phyloP scores from a whole-genome alignment of 805 yeast species.

The Candida qinlingensis region DNA sequence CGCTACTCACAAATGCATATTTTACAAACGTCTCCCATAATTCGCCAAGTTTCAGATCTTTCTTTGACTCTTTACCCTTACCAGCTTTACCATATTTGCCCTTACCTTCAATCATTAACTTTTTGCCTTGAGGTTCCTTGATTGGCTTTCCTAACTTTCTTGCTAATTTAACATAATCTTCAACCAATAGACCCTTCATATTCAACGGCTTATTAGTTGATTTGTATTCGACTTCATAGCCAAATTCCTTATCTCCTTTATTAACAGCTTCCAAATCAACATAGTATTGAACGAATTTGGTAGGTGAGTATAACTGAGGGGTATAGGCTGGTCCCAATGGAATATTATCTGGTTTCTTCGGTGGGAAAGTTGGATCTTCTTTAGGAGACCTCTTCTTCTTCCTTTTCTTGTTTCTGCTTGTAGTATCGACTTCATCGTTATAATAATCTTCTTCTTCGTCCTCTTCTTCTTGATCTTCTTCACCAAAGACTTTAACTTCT shows the following conservation, averaged over 20 bases:
- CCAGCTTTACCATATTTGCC: neutral
- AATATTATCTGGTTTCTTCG: constrained; percentile 47
- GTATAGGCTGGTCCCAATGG: constrained; percentile 73
- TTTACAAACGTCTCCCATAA: constrained; percentile 54
- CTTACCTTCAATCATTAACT: neutral
- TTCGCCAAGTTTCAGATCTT: constrained; percentile 27
- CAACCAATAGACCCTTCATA: constrained; percentile 51
- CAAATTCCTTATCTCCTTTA: constrained; percentile 38
- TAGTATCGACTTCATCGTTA: constrained; percentile 16
- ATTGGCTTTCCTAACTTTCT: constrained; percentile 44
- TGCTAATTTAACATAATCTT: constrained; percentile 58
- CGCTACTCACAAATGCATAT: constrained; percentile 59
- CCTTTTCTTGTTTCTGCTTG: constrained; percentile 17
- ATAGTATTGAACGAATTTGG: constrained; percentile 66
- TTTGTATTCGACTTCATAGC: constrained; percentile 60
- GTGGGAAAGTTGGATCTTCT: constrained; percentile 57
- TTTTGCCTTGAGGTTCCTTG: constrained; percentile 1
- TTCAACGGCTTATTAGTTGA: constrained; percentile 57
- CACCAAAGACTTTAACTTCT: constrained; percentile 31
- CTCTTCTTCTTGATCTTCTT: constrained; percentile 23
- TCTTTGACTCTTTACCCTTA: constrained; percentile 12
- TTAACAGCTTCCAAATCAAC: constrained; percentile 55
- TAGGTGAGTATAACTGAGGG: constrained; percentile 69
- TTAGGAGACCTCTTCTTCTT: constrained; percentile 25
- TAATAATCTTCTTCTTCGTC: constrained; percentile 26